A percentile compares a stretch with the other conserved stretches of the same genome.
phyloP scores from a whole-genome alignment of 768 basidiomycete genomes.

The Suillus spraguei region DNA sequence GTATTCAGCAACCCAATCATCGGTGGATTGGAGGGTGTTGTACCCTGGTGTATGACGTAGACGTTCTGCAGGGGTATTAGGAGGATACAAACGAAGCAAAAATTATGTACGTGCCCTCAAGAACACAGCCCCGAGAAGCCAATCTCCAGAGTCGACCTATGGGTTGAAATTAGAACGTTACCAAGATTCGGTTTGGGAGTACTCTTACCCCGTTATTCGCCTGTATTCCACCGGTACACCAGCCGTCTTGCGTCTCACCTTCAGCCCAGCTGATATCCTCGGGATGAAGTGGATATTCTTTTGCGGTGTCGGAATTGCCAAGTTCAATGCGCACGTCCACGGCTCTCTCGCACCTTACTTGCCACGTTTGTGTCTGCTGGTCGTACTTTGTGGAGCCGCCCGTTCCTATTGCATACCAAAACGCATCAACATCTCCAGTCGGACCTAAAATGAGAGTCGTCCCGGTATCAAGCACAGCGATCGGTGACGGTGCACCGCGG shows the following conservation, averaged over 20 bases:
- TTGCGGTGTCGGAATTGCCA: constrained; percentile 35
- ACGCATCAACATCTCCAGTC: constrained; percentile 48
- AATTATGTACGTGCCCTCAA: constrained; percentile 42
- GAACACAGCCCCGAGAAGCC: constrained; percentile 62
- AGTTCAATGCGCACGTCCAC: constrained; percentile 48
- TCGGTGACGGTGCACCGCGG: constrained; percentile 39
- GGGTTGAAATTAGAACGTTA: constrained; percentile 11
- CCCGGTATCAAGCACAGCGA: constrained; percentile 67
- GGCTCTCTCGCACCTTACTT: constrained; percentile 52
- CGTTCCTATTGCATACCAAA: constrained; percentile 50
- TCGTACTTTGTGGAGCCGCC: constrained; percentile 43
- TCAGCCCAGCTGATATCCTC: constrained; percentile 54
- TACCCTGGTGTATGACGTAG: constrained; percentile 51
- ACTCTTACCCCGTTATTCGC: constrained; percentile 47
- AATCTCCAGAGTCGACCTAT: constrained; percentile 58
- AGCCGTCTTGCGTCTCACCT: constrained; percentile 39
- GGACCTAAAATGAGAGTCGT: constrained; percentile 61
- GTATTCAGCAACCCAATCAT: constrained; percentile 47
- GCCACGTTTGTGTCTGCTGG: constrained; percentile 41
- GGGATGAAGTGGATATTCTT: constrained; percentile 51
- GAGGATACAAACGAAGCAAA: background rate
- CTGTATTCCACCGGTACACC: constrained; percentile 63
- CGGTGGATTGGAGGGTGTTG: constrained; percentile 41
- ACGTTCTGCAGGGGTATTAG: constrained; percentile 45
- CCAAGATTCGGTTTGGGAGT: background rate